Evolutionary conservation across 2,329 filamentous ascomycete species (phyloP).

Genomic region (Clarireedia hainanense): DNA sequence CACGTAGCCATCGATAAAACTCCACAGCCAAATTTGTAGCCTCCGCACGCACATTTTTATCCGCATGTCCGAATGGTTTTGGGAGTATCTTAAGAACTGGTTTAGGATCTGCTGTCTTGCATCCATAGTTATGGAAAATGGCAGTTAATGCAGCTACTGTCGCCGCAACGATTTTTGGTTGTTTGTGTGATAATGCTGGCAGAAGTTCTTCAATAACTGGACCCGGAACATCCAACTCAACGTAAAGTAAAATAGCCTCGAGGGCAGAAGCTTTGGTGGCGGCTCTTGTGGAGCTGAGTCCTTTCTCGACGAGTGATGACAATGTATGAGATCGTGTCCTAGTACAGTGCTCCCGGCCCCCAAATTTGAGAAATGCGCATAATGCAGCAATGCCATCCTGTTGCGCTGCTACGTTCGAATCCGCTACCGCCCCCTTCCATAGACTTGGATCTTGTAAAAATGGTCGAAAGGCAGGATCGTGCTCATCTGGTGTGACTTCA

Average conservation of each 20-base stretch:
- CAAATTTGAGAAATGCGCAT: conserved; percentile 88
- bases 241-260: conserved; percentile 79
- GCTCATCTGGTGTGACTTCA: conserved; percentile 74
- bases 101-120: conserved; percentile 90
- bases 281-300: conserved; percentile 76
- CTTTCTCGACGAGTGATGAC: conserved; percentile 80
- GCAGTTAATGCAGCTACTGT: conserved; percentile 69
- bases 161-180: conserved; percentile 78
- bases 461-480: conserved; percentile 76
- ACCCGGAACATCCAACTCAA: conserved; percentile 80
- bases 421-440: conserved; percentile 87
- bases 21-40: conserved; percentile 88
- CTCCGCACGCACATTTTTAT: conserved; percentile 96
- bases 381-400: conserved; percentile 83
- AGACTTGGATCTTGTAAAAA: conserved; percentile 78
- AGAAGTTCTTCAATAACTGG: conserved; percentile 88
- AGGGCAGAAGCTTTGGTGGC: conserved; percentile 81
- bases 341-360: conserved; percentile 68
- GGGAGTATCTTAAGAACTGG: conserved; percentile 80
- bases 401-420: conserved; percentile 95
- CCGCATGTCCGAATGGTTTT: conserved; percentile 88
- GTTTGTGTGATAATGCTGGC: conserved; percentile 75
- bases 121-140: conserved; percentile 90
- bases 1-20: conserved; percentile 92
- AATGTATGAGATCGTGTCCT: conserved; percentile 71